Base-by-base conservation (phyloP, 2,329 filamentous ascomycete species). In the Coniochaeta sp. region DNA sequence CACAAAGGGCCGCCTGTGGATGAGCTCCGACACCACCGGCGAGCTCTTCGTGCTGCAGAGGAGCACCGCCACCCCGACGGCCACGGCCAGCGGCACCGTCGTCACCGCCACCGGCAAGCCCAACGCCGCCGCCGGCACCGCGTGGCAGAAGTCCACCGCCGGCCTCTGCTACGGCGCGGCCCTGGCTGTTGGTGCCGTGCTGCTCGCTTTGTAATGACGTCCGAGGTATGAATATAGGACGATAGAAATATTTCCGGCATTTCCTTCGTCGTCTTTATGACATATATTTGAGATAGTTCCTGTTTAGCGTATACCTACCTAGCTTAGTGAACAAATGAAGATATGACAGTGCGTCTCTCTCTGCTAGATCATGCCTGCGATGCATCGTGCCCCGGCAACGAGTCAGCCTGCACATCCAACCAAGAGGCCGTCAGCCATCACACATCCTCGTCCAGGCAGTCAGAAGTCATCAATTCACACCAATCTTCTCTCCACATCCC, bases 21-120 rank as follows among this genome's bases (percentile, higher is more conserved):
- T 88, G 74, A 81, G 76, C 55, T 83, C 79, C 2, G 86, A 89
- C 68, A 69, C 77, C 16, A 86, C 85, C 0, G 86, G 85, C 4
- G 86, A 89, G 74, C 80, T 89, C 36, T 89, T 83, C 63, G 79
- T 88, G 2, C 66, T 84, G 54, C 62, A 70, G 47, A 62, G 60
- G 58, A 61, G 55, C 17, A 42, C 47, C 17, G 55, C 59, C 2
- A 60, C 38, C 1, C 59, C 64, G 28, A 64, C 62, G 7, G 34
- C 54, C 2, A 61, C 61, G 24, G 54, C 61, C 12, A 62, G 61
- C 58, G 65, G 66, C 34, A 64, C 61, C 19, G 60, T 68, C 61
- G 65, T 68, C 19, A 65, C 63, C 32, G 9, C 58, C 17, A 60
- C 58, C 22, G 38, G 24, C 36, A 32, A 38, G 32, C n/a, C 58